These are phyloP conservation scores for Hypoxylon cercidicola DNA, from an alignment of 495 filamentous ascomycete species.

Conservation along the genomic window DNA sequence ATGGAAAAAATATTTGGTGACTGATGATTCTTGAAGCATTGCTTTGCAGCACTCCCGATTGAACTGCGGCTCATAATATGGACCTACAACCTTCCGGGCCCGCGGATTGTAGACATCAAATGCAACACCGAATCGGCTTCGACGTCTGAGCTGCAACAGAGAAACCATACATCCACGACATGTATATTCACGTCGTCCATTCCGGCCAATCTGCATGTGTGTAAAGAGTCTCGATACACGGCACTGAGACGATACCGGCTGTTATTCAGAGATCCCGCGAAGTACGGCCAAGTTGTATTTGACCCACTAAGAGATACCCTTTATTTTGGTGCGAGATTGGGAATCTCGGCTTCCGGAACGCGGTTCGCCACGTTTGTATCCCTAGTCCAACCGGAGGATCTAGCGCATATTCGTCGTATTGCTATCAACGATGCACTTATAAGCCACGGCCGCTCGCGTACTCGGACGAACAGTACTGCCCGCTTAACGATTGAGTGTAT, in stretches of 20 bases:
- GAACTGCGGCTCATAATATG: conserved; percentile 47
- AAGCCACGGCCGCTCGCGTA: conserved; percentile 1
- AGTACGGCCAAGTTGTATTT: conserved; percentile 31
- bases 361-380: conserved; percentile 34
- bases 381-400: conserved; percentile 27
- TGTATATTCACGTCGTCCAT: conserved; percentile 29
- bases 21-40: conserved; percentile 28
- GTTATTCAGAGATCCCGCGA: conserved; percentile 27
- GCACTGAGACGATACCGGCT: conserved; percentile 35
- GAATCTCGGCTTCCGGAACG: conserved; percentile 18
- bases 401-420: conserved; percentile 40
- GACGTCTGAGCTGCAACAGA: conserved; percentile 6
- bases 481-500: conserved; percentile 20
- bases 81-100: conserved; percentile 36
- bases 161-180: neutral
- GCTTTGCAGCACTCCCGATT: conserved; percentile 37
- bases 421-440: conserved; percentile 43
- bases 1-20: neutral
- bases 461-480: conserved; percentile 6
- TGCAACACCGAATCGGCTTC: conserved; percentile 10
- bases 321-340: conserved; percentile 42
- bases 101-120: conserved; percentile 41
- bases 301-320: conserved; percentile 40
- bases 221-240: conserved; percentile 41
- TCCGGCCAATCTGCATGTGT: conserved; percentile 43